Evolutionary conservation across 208 protist species (phyloP), one percentile per base, ranked within the genome.

Genomic region (Trypanosoma brucei): DNA sequence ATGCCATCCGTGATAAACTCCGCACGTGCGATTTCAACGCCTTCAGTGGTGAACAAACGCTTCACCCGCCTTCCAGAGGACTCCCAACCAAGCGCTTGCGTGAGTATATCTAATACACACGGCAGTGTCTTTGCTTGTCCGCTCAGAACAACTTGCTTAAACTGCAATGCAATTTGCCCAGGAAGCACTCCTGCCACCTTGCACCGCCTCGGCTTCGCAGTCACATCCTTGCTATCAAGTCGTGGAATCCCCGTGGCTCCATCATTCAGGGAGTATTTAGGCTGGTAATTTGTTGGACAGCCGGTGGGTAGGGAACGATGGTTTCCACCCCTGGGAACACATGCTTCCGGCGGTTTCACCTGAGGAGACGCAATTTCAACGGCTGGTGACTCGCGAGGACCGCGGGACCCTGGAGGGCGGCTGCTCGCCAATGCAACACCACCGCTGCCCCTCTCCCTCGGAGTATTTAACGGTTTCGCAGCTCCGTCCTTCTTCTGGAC

Each of bases 11-110:
- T 55, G 49, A 93, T 74, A 9, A 44, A 67, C 31, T 78, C 68
- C 2, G 72, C 58, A 31, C 33, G 55, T 50, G 66, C 79, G 30
- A 95, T 64, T 57, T 95, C 89, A 3, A 58, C 31, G 5, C 89
- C 89, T 6, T 74, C 59, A 13, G 63, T 67, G 1, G 78, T 83
- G 74, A 91, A 95, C 42, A 95, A 62, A 6, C 84, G 72, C 35
- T 65, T 76, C 31, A 80, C 84, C 42, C 48, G 52, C 39, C 59
- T 50, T 35, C 78, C 64, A 33, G 42, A 37, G 46, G n/a, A 44
- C 35, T 48, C 2, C 87, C 87, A 92, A 22, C 68, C 62, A 44
- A 95, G 58, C 60, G 59, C 78, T 22, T 71, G 59, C 31, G 82
- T 86, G 13, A 85, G 22, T 33, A 51, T 55, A 36, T 65, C 69